Evolutionary conservation across 177 flowering plant species (phyloP), one percentile per base, ranked within the genome.

Genomic region (Vitis hybrid): DNA sequence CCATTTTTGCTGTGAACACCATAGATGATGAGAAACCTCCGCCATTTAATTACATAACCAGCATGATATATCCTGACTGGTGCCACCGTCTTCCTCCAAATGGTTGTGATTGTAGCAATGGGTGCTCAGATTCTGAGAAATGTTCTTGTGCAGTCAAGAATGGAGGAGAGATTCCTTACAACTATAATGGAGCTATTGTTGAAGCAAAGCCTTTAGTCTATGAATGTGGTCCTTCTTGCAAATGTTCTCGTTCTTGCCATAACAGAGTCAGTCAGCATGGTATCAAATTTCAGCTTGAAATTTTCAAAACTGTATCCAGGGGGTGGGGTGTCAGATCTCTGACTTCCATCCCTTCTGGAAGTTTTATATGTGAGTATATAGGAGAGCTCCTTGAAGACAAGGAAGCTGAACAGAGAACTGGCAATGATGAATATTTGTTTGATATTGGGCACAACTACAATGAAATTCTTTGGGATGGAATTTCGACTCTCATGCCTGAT

Each of bases 291-390:
- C 89, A 78, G 68, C 86, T 95, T 50, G 98, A 95, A 79, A 83
- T 95, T 18, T 93, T 95, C 77, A 95, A 91, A 84, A 95, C 99
- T 10, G 80, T 83, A 64, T 74, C 81, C 2, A 88, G 85, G 69
- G 99, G 99, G 12, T 95, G 99, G 99, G 98, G 97, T 30, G 90
- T 93, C 62, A 82, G 99, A 80, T 88, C 92, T 27, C 62, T 88
- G 5, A 81, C 83, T 73, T 89, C 90, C 10, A 90, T 95, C 20
- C 82, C 92, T n/a, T 93, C 92, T 10, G 99, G 98, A 73, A 88
- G 92, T 70, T 93, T 95, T 63, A 83, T 95, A 62, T 95, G 99
- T 49, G 99, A 95, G 77, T 94, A 92, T 69, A 70, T 78, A 1
- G 98, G 98, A 46, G 94, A 90, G 85, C 79, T 94, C 18, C 86